A percentile compares a stretch with the other conserved stretches of the same genome.
Evolutionary conservation across 805 yeast species (phyloP).

Genomic region (Yamadazyma ubonensis): DNA sequence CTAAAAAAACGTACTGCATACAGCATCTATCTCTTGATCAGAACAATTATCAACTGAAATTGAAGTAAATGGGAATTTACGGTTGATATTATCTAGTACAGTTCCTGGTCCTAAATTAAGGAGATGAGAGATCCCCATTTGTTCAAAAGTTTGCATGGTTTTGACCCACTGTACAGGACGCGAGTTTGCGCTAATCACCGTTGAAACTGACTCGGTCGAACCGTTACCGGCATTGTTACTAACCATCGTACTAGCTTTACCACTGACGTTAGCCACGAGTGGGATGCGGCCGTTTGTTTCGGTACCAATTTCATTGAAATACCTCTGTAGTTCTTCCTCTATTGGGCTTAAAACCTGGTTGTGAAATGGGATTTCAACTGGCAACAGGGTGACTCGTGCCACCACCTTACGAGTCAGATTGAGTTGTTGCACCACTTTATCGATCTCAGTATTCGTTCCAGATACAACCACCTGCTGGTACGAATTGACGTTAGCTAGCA

Average conservation of each 20-base stretch:
- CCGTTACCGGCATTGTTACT: conserved; percentile 24
- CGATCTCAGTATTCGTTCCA: conserved; percentile 33
- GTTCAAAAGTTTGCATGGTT: conserved; percentile 27
- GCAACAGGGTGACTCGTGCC: conserved; percentile 29
- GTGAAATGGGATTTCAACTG: conserved; percentile 55
- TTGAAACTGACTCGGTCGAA: conserved; percentile 46
- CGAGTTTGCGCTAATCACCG: conserved; percentile 51
- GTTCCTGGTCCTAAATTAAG: conserved; percentile 42
- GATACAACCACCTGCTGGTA: conserved; percentile 43
- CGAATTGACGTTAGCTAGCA: conserved; percentile 50
- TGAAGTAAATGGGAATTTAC: conserved; percentile 8
- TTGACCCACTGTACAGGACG: conserved; percentile 45
- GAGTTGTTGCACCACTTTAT: conserved; percentile 19
- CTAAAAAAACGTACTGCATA: not conserved
- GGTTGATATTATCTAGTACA: conserved; percentile 28
- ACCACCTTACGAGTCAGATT: conserved; percentile 18
- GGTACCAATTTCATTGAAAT: not conserved
- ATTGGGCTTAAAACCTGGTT: conserved; percentile 38
- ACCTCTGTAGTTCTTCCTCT: conserved; percentile 26
- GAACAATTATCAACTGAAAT: conserved; percentile 1
- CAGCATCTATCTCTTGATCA: not conserved
- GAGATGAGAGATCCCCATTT: conserved; percentile 19
- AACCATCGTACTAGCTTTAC: not conserved
- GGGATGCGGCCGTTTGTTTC: conserved; percentile 8
- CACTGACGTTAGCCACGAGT: not conserved